These are phyloP conservation scores for Pilatotrama ljubarskyi DNA, from an alignment of 768 basidiomycete species.

Conservation along the genomic window DNA sequence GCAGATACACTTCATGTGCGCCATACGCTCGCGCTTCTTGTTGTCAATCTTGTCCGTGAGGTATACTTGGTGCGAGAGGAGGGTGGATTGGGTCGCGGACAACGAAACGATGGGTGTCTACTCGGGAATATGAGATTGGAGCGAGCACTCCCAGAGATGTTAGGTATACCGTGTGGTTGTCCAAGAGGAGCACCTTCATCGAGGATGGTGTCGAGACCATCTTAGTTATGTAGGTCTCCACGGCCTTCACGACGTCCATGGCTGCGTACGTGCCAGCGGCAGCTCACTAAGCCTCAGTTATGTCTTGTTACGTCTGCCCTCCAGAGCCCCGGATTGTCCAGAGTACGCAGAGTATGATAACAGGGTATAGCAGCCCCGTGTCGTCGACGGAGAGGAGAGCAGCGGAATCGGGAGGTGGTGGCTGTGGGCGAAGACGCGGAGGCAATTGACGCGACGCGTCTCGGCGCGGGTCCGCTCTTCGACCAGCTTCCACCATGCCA, in stretches of 20 bases:
- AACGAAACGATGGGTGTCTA: conserved; percentile 96
- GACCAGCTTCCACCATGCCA: conserved; percentile 13
- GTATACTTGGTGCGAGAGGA: conserved; percentile 95
- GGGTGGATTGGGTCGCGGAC: conserved; percentile 89
- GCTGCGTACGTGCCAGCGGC: conserved; percentile 2
- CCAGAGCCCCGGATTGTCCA: background rate
- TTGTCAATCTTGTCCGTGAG: conserved; percentile 98
- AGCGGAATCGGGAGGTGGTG: background rate
- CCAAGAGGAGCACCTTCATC: conserved; percentile 96
- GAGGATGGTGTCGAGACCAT: conserved; percentile 80
- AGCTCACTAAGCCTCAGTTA: background rate
- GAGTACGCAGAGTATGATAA: background rate
- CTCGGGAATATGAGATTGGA: background rate
- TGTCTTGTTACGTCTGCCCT: background rate
- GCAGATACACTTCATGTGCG: conserved; percentile 97
- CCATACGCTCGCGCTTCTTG: conserved; percentile 84
- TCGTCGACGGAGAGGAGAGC: background rate
- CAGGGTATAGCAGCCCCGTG: background rate
- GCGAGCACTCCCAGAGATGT: background rate
- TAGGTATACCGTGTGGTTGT: conserved; percentile 81
- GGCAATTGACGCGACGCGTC: conserved; percentile 14
- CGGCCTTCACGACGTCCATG: conserved; percentile 96
- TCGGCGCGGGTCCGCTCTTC: conserved; percentile 3
- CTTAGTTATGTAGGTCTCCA: conserved; percentile 91
- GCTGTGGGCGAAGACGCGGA: conserved; percentile 9